These are phyloP conservation scores for Boletus sp. DNA, from an alignment of 1,284 basidiomycete genomes.

Conservation along the genomic window DNA sequence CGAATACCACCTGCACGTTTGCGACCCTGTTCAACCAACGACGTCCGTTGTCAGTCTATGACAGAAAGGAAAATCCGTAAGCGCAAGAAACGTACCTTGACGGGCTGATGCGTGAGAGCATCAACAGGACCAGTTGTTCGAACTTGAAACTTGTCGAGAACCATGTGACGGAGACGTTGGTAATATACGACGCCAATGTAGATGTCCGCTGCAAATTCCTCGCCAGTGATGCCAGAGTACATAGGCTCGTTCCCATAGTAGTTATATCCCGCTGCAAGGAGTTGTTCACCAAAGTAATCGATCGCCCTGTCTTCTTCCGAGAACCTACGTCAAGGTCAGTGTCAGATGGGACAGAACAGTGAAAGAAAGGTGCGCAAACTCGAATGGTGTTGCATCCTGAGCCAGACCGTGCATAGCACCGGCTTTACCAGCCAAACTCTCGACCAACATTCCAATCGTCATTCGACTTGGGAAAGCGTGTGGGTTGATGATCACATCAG, in stretches of 20 bases:
- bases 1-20: constrained; percentile 99
- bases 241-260: constrained; percentile 99
- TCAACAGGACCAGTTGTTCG: constrained; percentile 97
- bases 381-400: constrained; percentile 98
- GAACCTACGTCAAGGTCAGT: constrained; percentile 55
- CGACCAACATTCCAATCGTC: constrained; percentile 99
- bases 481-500: constrained; percentile 99
- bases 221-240: constrained; percentile 99
- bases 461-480: constrained; percentile 99
- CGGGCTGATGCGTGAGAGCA: constrained; percentile 91
- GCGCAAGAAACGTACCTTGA: constrained; percentile 65
- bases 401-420: constrained; percentile 98
- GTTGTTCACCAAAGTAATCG: constrained; percentile 96
- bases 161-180: constrained; percentile 98
- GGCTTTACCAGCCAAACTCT: constrained; percentile 98
- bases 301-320: constrained; percentile 94
- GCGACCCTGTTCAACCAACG: constrained; percentile 63
- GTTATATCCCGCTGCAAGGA: constrained; percentile 93
- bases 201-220: constrained; percentile 98
- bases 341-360: constrained; percentile 1
- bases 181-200: constrained; percentile 99
- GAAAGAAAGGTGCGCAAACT: constrained; percentile 47
- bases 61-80: background rate
- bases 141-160: constrained; percentile 99
- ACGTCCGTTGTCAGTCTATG: constrained; percentile 4